These are phyloP conservation scores for Pseudogymnoascus sp. DNA, from an alignment of 2,329 filamentous ascomycete species.

Conservation along the genomic window DNA sequence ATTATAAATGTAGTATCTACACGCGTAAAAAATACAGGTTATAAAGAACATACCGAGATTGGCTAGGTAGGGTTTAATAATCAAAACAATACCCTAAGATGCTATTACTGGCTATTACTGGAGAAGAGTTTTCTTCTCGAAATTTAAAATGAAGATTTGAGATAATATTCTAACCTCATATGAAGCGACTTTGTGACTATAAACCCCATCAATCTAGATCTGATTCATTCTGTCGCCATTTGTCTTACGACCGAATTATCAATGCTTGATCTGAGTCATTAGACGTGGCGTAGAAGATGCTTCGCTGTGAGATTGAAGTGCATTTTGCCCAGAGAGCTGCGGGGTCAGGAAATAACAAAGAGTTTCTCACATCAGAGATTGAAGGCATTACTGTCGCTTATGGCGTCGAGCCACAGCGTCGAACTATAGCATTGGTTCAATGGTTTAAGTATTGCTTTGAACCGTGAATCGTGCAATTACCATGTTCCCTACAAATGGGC, in stretches of 20 bases:
- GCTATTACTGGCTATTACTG: neutral
- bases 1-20: neutral
- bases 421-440: too few species aligned
- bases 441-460: too few species aligned
- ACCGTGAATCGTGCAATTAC: too few species aligned
- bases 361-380: too few species aligned
- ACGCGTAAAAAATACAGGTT: neutral
- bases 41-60: neutral
- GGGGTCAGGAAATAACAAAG: too few species aligned
- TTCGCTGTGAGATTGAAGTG: too few species aligned
- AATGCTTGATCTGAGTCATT: neutral
- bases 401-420: too few species aligned
- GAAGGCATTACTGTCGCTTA: too few species aligned
- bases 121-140: neutral
- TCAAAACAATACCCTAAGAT: neutral
- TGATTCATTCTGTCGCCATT: neutral
- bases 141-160: neutral
- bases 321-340: too few species aligned
- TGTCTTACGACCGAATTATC: neutral
- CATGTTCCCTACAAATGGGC: too few species aligned
- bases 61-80: neutral
- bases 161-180: neutral
- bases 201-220: neutral
- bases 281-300: neutral
- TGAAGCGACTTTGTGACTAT: neutral